phyloP scores from a whole-genome alignment of 2,329 filamentous ascomycete genomes.

The Penicillium sp. region DNA sequence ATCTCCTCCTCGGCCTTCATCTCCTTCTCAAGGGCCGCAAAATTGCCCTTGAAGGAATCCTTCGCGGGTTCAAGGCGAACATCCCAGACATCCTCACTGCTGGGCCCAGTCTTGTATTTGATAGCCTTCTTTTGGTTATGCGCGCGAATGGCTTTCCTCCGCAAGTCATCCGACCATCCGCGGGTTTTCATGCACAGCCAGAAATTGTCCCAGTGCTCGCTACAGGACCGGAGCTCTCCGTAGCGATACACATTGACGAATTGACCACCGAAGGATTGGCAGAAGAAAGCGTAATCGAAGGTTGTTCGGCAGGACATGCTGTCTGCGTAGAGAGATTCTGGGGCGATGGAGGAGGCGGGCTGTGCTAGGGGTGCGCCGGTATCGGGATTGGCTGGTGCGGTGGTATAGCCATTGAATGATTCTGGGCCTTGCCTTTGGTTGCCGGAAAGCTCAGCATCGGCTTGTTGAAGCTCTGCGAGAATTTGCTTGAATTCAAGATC shows the following conservation, averaged over 20 bases:
- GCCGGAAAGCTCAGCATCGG: slow-evolving; percentile 31
- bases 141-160: slow-evolving; percentile 65
- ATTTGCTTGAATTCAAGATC: slow-evolving; percentile 62
- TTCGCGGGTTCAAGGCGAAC: slow-evolving; percentile 68
- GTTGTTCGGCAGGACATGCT: slow-evolving; percentile 87
- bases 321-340: slow-evolving; percentile 75
- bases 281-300: slow-evolving; percentile 94
- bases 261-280: slow-evolving; percentile 87
- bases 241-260: slow-evolving; percentile 91
- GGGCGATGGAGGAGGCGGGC: slow-evolving; percentile 53
- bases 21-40: slow-evolving; percentile 50
- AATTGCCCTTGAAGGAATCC: slow-evolving; percentile 55
- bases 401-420: slow-evolving; percentile 11
- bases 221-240: slow-evolving; percentile 76
- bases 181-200: slow-evolving; percentile 96
- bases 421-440: slow-evolving; percentile 13
- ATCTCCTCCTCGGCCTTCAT: slow-evolving; percentile 53
- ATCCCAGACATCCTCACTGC: slow-evolving; percentile 91
- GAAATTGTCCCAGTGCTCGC: slow-evolving; percentile 88
- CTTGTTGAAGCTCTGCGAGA: slow-evolving; percentile 56
- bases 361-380: slow-evolving; percentile 15
- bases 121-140: slow-evolving; percentile 71
- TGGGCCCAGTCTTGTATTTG: slow-evolving; percentile 72
- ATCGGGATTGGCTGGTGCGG: slow-evolving; percentile 10
- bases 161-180: slow-evolving; percentile 64